These are phyloP conservation scores for Fraxinus americana DNA, from an alignment of 257 asterid species.

Conservation along the genomic window DNA sequence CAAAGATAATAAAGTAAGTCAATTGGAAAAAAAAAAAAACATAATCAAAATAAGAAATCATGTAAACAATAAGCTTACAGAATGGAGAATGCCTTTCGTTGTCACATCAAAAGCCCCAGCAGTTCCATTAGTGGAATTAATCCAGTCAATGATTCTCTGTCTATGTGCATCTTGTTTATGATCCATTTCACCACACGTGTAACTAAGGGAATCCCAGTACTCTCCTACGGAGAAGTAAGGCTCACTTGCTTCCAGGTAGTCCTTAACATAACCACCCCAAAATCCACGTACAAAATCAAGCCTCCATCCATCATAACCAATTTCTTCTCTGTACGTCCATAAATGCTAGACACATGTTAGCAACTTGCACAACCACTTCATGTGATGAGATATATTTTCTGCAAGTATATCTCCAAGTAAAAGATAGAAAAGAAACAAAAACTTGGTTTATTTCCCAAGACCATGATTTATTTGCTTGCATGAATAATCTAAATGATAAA, in stretches of 20 bases:
- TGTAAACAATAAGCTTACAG: constrained; percentile 52
- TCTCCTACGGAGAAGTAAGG: constrained; percentile 97
- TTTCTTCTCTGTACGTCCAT: constrained; percentile 62
- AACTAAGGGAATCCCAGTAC: constrained; percentile 96
- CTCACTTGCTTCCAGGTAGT: constrained; percentile 75
- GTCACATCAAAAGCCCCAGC: constrained; percentile 99
- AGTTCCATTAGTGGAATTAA: constrained; percentile 84
- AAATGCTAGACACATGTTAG: constrained; percentile 20
- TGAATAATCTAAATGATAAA: not conserved
- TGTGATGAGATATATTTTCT: not conserved
- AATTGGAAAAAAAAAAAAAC: not conserved
- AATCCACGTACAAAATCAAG: constrained; percentile 94
- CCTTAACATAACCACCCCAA: constrained; percentile 99
- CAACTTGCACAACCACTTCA: constrained; percentile 19
- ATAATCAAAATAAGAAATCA: not conserved
- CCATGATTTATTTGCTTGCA: not conserved
- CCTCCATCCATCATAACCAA: constrained; percentile 99
- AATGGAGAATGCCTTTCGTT: constrained; percentile 91
- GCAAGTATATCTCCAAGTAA: not conserved
- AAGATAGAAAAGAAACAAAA: not conserved
- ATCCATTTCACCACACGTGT: constrained; percentile 89
- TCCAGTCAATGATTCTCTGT: constrained; percentile 93
- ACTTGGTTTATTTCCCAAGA: not conserved
- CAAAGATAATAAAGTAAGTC: not conserved
- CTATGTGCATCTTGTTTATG: constrained; percentile 94